These are phyloP conservation scores for Mortierella sp. DNA, from an alignment of 371 early-diverging fungal species.

Conservation along the genomic window DNA sequence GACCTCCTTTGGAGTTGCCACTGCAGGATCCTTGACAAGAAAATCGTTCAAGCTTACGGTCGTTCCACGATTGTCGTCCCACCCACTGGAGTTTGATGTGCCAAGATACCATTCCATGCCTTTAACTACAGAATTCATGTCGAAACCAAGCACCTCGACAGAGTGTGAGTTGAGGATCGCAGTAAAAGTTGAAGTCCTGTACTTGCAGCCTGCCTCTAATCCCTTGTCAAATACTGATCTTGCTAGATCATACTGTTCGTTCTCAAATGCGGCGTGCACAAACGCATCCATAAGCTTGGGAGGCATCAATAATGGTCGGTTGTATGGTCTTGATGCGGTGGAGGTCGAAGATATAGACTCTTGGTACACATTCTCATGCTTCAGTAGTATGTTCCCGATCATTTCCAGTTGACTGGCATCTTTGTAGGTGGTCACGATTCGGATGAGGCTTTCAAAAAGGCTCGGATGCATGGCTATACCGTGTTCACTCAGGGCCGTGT, in stretches of 20 bases:
- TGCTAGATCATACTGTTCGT: conserved; percentile 30
- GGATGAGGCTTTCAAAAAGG: conserved; percentile 14
- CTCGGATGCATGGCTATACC: conserved; percentile 10
- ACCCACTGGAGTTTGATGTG: background rate
- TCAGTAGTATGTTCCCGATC: conserved; percentile 32
- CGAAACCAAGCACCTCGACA: conserved; percentile 46
- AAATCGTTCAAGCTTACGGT: background rate
- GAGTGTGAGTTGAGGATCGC: conserved; percentile 37
- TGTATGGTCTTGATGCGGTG: background rate
- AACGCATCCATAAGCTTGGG: conserved; percentile 37
- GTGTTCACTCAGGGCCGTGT: conserved; percentile 3
- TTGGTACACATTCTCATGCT: conserved; percentile 15
- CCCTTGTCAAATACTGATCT: conserved; percentile 34
- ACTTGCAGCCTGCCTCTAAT: conserved; percentile 24
- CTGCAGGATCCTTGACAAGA: conserved; percentile 6
- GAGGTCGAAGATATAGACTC: background rate
- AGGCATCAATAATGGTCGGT: conserved; percentile 27
- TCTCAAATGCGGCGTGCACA: conserved; percentile 25
- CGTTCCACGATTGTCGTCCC: too few species aligned
- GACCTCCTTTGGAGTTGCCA: conserved; percentile 22
- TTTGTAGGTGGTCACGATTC: conserved; percentile 5
- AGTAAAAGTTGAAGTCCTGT: conserved; percentile 28
- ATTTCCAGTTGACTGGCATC: conserved; percentile 23
- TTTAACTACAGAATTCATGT: conserved; percentile 17
- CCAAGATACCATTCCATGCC: background rate